Percentiles rank a stretch among this genome's conserved stretches.
phyloP scores from a whole-genome alignment of 108 stramenopile genomes.

The Nitzschia sp. region DNA sequence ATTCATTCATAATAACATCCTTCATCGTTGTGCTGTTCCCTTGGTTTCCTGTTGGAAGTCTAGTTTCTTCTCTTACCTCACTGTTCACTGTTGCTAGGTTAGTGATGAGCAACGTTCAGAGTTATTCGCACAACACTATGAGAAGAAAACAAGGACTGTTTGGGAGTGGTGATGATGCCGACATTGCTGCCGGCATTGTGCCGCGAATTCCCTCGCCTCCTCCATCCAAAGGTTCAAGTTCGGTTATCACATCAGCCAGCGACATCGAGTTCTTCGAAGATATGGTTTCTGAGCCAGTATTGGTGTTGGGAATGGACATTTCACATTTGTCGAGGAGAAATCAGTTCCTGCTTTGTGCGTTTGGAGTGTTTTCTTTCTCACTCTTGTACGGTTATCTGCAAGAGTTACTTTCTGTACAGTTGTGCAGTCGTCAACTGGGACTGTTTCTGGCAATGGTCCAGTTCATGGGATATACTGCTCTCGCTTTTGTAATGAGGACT shows the following conservation, averaged over 20 bases:
- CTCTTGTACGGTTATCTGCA: constrained; percentile 87
- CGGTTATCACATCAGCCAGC: constrained; percentile 19
- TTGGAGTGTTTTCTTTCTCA: constrained; percentile 76
- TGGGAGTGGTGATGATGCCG: constrained; percentile 28
- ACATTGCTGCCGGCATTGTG: constrained; percentile 31
- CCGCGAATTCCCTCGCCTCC: constrained; percentile 19
- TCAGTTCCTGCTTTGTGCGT: constrained; percentile 76
- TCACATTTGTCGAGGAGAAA: constrained; percentile 46
- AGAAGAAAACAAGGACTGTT: constrained; percentile 2
- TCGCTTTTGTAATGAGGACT: constrained; percentile 48
- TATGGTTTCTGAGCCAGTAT: constrained; percentile 54
- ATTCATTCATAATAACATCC: no score
- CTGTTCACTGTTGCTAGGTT: no score
- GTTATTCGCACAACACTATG: not conserved
- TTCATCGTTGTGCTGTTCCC: no score
- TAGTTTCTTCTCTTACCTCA: no score
- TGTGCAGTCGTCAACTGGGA: constrained; percentile 78
- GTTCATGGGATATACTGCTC: constrained; percentile 75
- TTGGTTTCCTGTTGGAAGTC: no score
- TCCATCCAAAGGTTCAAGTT: constrained; percentile 11
- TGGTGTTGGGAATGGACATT: constrained; percentile 79
- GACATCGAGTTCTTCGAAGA: constrained; percentile 68
- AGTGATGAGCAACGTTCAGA: no score
- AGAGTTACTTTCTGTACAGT: constrained; percentile 75
- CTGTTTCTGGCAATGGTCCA: constrained; percentile 79